Evolutionary conservation across 2,329 filamentous ascomycete genomes (phyloP).

Genomic region (Knufia petricola): DNA sequence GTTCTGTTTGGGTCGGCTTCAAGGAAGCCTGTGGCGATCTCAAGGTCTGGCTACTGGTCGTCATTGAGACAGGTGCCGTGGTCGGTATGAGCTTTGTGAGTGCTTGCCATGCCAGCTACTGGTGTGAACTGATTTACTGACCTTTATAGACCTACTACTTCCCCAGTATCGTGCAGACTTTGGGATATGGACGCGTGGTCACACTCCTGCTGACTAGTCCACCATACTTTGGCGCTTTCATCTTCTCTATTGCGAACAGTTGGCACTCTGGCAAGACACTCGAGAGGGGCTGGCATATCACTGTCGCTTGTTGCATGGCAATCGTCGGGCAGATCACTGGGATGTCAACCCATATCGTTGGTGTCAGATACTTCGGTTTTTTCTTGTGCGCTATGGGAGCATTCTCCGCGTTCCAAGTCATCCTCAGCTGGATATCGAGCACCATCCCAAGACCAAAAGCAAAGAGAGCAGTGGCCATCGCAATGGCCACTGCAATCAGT

Average conservation of each 20-base stretch:
- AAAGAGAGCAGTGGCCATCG: constrained; percentile 62
- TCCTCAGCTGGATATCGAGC: constrained; percentile 64
- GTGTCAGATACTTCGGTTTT: constrained; percentile 58
- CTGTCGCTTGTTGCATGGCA: constrained; percentile 33
- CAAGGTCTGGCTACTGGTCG: constrained; percentile 35
- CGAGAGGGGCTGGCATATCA: constrained; percentile 61
- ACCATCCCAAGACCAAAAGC: constrained; percentile 65
- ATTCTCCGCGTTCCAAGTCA: constrained; percentile 52
- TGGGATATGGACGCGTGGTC: constrained; percentile 43
- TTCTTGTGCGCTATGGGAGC: constrained; percentile 50
- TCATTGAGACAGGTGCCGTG: constrained; percentile 36
- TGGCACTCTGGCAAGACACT: constrained; percentile 63
- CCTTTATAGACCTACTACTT: constrained; percentile 16
- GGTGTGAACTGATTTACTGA: not conserved
- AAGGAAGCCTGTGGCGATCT: constrained; percentile 20
- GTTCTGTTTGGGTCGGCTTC: constrained; percentile 9
- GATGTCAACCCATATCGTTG: constrained; percentile 50
- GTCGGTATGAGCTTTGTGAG: not conserved
- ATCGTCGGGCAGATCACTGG: constrained; percentile 58
- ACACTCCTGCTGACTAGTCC: constrained; percentile 19
- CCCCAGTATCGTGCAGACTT: constrained; percentile 18
- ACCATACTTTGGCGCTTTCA: constrained; percentile 40
- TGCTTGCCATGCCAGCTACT: no score
- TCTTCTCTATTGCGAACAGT: constrained; percentile 55
- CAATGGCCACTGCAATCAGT: constrained; percentile 63